Percentiles rank a stretch among this genome's conserved stretches.
phyloP scores from a whole-genome alignment of 345 rosid genomes.

The Hibiscus tridactylites region DNA sequence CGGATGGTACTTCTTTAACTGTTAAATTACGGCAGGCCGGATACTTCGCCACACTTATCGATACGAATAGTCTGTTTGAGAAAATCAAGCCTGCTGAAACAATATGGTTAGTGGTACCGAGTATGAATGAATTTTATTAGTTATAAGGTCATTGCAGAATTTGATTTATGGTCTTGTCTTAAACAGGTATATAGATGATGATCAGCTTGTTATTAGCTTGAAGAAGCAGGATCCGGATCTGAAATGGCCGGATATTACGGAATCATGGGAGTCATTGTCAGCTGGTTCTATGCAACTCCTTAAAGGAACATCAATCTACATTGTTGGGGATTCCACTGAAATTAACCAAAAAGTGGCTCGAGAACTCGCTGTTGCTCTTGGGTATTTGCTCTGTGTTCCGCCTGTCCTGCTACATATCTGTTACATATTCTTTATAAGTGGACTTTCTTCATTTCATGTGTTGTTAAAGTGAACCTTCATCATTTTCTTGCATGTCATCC shows the following conservation, averaged over 20 bases:
- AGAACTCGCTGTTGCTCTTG: constrained; percentile 75
- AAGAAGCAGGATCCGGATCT: constrained; percentile 75
- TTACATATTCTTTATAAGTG: background rate
- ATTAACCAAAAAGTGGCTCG: constrained; percentile 67
- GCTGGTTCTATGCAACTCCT: constrained; percentile 68
- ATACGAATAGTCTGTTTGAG: constrained; percentile 61
- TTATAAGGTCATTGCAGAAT: background rate
- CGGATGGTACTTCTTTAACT: constrained; percentile 49
- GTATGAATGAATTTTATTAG: background rate
- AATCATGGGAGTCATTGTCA: constrained; percentile 85
- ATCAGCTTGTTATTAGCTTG: constrained; percentile 69
- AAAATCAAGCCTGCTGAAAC: constrained; percentile 74
- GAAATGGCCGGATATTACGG: constrained; percentile 88
- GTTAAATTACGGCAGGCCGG: constrained; percentile 47
- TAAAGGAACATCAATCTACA: constrained; percentile 72
- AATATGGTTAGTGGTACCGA: constrained; percentile 46
- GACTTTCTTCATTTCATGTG: background rate
- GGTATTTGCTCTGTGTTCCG: constrained; percentile 31
- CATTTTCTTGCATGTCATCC: background rate
- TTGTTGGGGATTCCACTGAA: constrained; percentile 71
- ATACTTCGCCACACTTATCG: constrained; percentile 39
- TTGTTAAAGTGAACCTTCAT: background rate
- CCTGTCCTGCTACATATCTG: background rate
- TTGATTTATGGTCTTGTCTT: constrained; percentile 8
- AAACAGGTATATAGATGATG: constrained; percentile 76